A percentile compares a stretch with the other conserved stretches of the same genome.
phyloP scores from a whole-genome alignment of 768 basidiomycete species.

The Pisolithus albus region DNA sequence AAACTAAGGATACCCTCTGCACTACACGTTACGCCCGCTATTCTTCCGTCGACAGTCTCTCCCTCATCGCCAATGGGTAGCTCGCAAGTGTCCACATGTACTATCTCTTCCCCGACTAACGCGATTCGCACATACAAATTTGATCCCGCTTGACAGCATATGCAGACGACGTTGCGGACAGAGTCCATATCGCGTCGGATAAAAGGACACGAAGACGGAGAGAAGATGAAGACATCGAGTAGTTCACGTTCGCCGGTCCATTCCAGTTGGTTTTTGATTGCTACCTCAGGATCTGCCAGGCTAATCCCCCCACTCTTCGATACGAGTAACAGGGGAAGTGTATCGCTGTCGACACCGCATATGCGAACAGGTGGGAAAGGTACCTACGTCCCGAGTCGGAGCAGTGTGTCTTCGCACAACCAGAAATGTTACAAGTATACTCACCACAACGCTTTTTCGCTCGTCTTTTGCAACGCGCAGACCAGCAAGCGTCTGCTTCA shows the following conservation, averaged over 20 bases:
- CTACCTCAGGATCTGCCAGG: constrained; percentile 24
- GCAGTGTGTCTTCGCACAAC: background rate
- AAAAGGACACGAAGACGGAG: constrained; percentile 23
- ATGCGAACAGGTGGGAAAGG: constrained; percentile 36
- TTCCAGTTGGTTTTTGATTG: constrained; percentile 17
- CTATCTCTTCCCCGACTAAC: constrained; percentile 15
- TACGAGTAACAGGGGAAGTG: constrained; percentile 26
- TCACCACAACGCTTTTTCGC: constrained; percentile 40
- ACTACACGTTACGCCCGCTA: constrained; percentile 28
- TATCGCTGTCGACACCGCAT: constrained; percentile 24
- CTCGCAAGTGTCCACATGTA: constrained; percentile 14
- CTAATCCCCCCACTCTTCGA: constrained; percentile 29
- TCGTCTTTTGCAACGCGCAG: constrained; percentile 25
- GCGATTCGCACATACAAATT: constrained; percentile 18
- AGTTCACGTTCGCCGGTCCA: constrained; percentile 23
- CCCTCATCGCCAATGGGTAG: constrained; percentile 11
- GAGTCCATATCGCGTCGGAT: constrained; percentile 12
- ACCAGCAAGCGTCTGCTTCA: constrained; percentile 48
- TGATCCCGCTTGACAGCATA: constrained; percentile 15
- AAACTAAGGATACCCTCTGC: constrained; percentile 42
- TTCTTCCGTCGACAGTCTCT: background rate
- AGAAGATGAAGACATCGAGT: constrained; percentile 27
- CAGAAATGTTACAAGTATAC: constrained; percentile 18
- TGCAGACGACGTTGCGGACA: constrained; percentile 9
- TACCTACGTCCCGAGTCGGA: constrained; percentile 30